Base-by-base conservation (phyloP, 2,329 filamentous ascomycete genomes). In the Apiospora rasikravindrae region DNA sequence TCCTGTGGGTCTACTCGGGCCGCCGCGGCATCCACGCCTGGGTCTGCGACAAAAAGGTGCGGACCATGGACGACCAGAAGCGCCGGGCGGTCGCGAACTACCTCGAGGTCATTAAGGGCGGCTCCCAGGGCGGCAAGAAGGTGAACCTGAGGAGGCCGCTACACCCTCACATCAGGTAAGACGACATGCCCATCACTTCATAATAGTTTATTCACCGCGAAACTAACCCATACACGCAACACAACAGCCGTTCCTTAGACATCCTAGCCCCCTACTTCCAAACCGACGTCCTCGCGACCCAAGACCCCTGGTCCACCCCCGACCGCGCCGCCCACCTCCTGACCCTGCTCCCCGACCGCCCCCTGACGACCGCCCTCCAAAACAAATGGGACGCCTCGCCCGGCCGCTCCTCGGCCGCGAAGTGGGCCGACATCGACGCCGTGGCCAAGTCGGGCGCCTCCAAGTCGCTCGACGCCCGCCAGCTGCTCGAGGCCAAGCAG, bases 1-100 rank as follows among this genome's bases (percentile, higher is more conserved):
- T 99, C 79, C 88, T 99, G 82, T 99, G 96, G 96, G 95, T 99
- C 8, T 99, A 99, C 83, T 99, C 96, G 0, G 96, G 96, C 77
- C 93, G 96, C 82, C 91, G 96, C 88, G 96, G 96, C 85, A 95
- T 94, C 42, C 96, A 99, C 90, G 96, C 96, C 7, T 99, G 96
- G 96, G 93, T 99, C 14, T 98, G 96, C 80, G 96, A 99, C 81
- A 94, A 93, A 79, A 91, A 92, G 72, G 96, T 95, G 0, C 90
- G 96, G 72, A 88, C 88, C 45, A 89, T 99, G 86, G 93, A 97
- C 75, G 96, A 99, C 78, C 89, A 93, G 77, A 95, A 94, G 83
- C 90, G 96, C 71, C 91, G 91, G 76, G 93, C 95, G 0, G 92
- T 99, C 73, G 94, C 94, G 0, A 92, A 93, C 29, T 99, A 98